Percentiles rank a stretch among this genome's conserved stretches.
These are phyloP conservation scores for Plasmodium relictum DNA, from an alignment of 169 alveolate genomes.

Conservation along the genomic window DNA sequence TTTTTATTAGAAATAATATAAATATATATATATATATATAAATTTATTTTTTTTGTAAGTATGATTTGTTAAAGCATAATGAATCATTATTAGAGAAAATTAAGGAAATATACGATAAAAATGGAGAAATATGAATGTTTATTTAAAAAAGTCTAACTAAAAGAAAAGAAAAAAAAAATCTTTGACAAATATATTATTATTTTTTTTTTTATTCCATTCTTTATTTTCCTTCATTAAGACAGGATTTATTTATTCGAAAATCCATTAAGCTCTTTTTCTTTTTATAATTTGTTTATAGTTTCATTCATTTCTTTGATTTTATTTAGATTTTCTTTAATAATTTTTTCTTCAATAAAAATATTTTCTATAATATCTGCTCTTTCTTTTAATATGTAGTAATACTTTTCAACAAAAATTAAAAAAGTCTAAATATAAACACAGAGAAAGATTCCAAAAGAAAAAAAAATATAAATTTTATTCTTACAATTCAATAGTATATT, in stretches of 20 bases:
- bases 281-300: background rate
- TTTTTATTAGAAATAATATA: background rate
- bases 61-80: conserved; percentile 67
- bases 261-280: background rate
- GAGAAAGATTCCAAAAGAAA: background rate
- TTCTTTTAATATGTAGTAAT: conserved; percentile 54
- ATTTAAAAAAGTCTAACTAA: too few species aligned
- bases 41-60: conserved; percentile 31
- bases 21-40: too few species aligned
- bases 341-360: conserved; percentile 44
- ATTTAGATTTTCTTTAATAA: conserved; percentile 27
- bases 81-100: conserved; percentile 66
- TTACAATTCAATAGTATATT: background rate
- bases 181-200: too few species aligned
- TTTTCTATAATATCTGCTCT: conserved; percentile 68
- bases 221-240: too few species aligned
- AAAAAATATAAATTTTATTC: background rate
- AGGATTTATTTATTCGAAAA: too few species aligned
- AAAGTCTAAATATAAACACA: conserved; percentile 23
- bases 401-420: conserved; percentile 46
- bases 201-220: too few species aligned
- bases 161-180: too few species aligned
- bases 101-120: conserved; percentile 67
- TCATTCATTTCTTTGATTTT: conserved; percentile 46
- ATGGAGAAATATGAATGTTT: conserved; percentile 48